phyloP scores from a whole-genome alignment of 2,329 filamentous ascomycete species.

The Eutypa lata region DNA sequence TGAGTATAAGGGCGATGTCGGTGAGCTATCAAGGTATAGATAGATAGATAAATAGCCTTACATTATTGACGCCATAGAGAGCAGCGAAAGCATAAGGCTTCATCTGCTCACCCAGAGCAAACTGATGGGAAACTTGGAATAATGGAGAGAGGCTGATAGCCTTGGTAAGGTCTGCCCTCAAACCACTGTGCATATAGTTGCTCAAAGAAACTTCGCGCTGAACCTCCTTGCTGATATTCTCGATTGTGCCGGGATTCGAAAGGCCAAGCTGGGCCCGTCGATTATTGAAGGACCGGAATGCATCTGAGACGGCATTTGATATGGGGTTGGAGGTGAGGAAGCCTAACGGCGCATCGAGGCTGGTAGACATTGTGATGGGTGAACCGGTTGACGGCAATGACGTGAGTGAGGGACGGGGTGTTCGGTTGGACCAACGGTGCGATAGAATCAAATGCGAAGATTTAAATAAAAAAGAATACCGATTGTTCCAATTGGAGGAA shows the following conservation, averaged over 20 bases:
- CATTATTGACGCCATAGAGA: conserved; percentile 89
- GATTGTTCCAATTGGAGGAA: neutral
- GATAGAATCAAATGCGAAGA: neutral
- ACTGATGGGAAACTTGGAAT: conserved; percentile 96
- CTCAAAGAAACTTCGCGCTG: conserved; percentile 94
- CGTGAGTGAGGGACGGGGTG: conserved; percentile 11
- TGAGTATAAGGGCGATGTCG: conserved; percentile 3
- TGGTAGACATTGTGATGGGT: conserved; percentile 48
- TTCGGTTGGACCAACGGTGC: conserved; percentile 5
- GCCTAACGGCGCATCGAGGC: conserved; percentile 49
- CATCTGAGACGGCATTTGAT: conserved; percentile 67
- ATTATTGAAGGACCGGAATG: conserved; percentile 77
- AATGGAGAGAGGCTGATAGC: conserved; percentile 89
- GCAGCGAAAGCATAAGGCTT: conserved; percentile 94
- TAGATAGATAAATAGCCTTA: conserved; percentile 40
- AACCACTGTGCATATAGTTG: conserved; percentile 94
- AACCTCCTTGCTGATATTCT: conserved; percentile 86
- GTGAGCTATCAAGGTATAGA: conserved; percentile 18
- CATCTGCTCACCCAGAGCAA: conserved; percentile 88
- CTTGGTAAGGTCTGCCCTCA: conserved; percentile 95
- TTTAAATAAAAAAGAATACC: neutral
- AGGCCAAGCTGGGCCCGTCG: conserved; percentile 85
- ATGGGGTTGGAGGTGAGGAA: conserved; percentile 74
- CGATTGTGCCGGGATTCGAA: conserved; percentile 87
- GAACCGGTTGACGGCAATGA: conserved; percentile 20